Conservation (phyloP, 345 rosid genomes). For the Lumnitzera littorea region DNA sequence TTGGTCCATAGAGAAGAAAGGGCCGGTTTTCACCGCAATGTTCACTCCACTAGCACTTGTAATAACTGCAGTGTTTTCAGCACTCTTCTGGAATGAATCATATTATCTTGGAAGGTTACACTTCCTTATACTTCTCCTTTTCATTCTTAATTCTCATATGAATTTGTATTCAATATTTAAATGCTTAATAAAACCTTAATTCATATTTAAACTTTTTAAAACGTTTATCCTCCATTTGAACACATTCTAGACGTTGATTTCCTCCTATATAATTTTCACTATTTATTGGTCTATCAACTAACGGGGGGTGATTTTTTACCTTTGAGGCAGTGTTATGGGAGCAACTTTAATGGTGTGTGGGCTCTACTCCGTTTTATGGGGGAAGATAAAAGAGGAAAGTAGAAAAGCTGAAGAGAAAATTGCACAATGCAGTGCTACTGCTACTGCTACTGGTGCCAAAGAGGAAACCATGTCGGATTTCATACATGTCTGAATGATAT, state of each 20-base stretch:
- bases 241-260: too few species aligned
- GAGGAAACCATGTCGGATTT: not conserved
- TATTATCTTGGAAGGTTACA: conserved; percentile 66
- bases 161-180: not conserved
- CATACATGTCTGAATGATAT: too few species aligned
- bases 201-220: too few species aligned
- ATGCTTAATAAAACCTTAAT: too few species aligned
- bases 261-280: too few species aligned
- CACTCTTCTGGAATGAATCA: conserved; percentile 59
- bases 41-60: conserved; percentile 81
- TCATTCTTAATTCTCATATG: not conserved
- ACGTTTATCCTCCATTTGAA: too few species aligned
- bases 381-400: conserved; percentile 52
- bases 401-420: conserved; percentile 9
- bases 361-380: conserved; percentile 78
- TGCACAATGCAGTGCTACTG: not conserved
- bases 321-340: conserved; percentile 52
- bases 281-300: too few species aligned
- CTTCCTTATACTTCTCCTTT: not conserved
- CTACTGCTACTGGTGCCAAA: not conserved
- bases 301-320: not conserved
- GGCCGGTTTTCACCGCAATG: conserved; percentile 72
- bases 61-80: conserved; percentile 59
- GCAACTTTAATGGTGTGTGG: conserved; percentile 67
- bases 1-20: conserved; percentile 80